Base-by-base conservation (phyloP, 345 rosid species). In the Leavenworthia alabamica region DNA sequence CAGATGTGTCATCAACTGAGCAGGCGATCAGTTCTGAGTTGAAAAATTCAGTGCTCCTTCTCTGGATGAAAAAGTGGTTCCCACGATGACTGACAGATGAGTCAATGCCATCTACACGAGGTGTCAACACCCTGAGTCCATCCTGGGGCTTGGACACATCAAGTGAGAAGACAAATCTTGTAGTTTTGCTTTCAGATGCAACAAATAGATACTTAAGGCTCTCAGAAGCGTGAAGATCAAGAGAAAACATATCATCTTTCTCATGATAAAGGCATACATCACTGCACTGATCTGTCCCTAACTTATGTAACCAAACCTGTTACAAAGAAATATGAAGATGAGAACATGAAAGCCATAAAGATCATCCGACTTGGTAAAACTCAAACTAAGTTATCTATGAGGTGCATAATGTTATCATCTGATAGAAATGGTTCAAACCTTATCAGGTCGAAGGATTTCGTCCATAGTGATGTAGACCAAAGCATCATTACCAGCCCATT, bases 281-380 rank as follows among this genome's bases (percentile, higher is more conserved):
- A 70, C 60, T 79, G 29, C 80, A 72, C 39, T 83, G 97, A 27
- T 82, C 86, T 1, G 90, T 76, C 54, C 82, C 97, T 82, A 92
- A 49, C 80, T 81, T 83, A 75, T 92, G 98, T 54, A 89, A 75
- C 98, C 98, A 92, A 37, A 71, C 93, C 97, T 92, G 67, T 67
- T 19, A 68, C 43, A 28, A 29, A 73, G 58, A 74, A 36, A 46
- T 57, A 60, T 2, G 13, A 55, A 15, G 42, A 27, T 37, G 36
- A 70, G 1, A 27, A 27, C 47, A 41, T 6, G 39, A 17, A 57
- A 46, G 10, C 35, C 17, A 56, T 5, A 29, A 20, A 39, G 0
- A 42, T 40, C 9, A 2, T 29, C 14, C 2, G 14, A 28, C 41
- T 57, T 22, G 5, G 19, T 48, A 33, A 11, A 28, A 4, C 36